These are phyloP conservation scores for Solanum commersonii DNA, from an alignment of 257 asterid genomes.

Conservation along the genomic window DNA sequence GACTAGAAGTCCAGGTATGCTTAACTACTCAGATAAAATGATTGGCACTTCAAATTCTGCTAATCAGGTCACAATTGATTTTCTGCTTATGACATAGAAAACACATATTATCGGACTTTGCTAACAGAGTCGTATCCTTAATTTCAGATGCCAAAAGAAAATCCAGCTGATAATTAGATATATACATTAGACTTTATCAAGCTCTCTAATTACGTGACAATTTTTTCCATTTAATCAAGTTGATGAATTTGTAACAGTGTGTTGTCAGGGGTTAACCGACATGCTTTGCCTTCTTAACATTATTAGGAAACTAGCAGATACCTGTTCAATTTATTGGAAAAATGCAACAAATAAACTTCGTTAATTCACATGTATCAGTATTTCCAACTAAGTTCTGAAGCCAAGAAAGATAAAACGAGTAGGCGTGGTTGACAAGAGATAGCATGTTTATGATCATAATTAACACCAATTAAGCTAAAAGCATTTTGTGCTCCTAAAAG, in stretches of 20 bases:
- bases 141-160: not conserved
- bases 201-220: not conserved
- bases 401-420: not conserved
- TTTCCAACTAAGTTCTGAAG: not conserved
- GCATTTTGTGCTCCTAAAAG: not conserved
- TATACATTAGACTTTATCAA: not conserved
- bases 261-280: not conserved
- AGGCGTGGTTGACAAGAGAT: not conserved
- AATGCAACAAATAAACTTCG: not conserved
- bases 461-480: not conserved
- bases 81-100: not conserved
- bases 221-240: not conserved
- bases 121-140: not conserved
- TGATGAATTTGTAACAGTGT: not conserved
- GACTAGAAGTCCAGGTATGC: conserved; percentile 62
- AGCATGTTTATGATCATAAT: not conserved
- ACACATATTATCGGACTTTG: not conserved
- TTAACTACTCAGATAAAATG: not conserved
- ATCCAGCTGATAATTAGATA: not conserved
- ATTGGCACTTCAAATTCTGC: not conserved
- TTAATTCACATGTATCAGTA: not conserved
- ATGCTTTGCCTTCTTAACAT: not conserved
- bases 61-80: not conserved
- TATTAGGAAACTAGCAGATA: not conserved
- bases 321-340: not conserved